phyloP scores from a whole-genome alignment of 495 filamentous ascomycete species.

The Acidomyces sp. region DNA sequence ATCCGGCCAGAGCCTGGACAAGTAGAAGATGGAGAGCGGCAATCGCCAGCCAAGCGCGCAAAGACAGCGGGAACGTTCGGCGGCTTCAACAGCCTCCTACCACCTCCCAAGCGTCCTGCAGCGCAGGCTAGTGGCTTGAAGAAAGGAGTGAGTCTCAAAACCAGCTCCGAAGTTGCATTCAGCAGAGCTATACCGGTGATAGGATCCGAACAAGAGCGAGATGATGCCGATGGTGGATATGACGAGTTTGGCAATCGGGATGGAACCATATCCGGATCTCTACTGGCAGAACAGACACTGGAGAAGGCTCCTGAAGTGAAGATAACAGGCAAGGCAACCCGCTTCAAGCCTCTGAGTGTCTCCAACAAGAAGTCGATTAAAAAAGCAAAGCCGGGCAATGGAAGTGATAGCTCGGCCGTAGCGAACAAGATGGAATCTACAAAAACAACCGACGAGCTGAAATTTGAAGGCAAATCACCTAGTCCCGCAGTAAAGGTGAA shows the following conservation, averaged over 20 bases:
- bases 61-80: constrained; percentile 46
- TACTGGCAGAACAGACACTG: not conserved
- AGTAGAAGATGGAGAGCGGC: constrained; percentile 27
- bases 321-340: constrained; percentile 52
- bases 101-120: constrained; percentile 57
- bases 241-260: constrained; percentile 9
- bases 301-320: constrained; percentile 44
- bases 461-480: constrained; percentile 14
- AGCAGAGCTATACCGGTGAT: constrained; percentile 42
- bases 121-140: constrained; percentile 28
- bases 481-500: constrained; percentile 31
- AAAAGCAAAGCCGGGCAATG: constrained; percentile 8
- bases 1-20: constrained; percentile 30
- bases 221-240: not conserved
- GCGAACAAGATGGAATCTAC: constrained; percentile 5
- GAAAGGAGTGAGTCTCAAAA: constrained; percentile 58
- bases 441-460: constrained; percentile 3
- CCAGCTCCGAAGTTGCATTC: constrained; percentile 65
- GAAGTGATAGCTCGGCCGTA: constrained; percentile 1
- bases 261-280: not conserved
- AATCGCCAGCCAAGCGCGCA: constrained; percentile 58
- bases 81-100: constrained; percentile 76
- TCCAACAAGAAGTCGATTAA: constrained; percentile 53
- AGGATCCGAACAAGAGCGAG: constrained; percentile 9
- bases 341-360: constrained; percentile 74